Base-by-base conservation (phyloP, 352 stramenopile species). In the Peronospora belbahrii region DNA sequence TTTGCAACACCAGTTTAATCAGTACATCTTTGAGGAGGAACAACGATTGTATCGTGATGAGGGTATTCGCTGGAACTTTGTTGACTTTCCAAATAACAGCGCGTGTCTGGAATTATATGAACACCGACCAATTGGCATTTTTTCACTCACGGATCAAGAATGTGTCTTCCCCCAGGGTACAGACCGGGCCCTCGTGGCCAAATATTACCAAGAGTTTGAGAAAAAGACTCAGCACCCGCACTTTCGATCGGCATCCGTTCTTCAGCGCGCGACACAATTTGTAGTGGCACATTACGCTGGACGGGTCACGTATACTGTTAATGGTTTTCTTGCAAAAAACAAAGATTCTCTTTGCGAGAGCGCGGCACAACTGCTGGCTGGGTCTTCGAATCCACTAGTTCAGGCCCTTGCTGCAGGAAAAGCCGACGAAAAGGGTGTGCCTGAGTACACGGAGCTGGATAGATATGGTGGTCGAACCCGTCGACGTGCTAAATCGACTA, bases 21-120 rank as follows among this genome's bases (percentile, higher is more conserved):
- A 79, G 62, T 90, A 91, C 52, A 85, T 97, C 23, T 97, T 98
- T 37, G 94, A 95, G 36, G 63, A 94, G 6, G 82, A 95, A 55
- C 80, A 95, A 51, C 58, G 68, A 19, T 45, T 91, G 37, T 88
- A 94, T 56, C 52, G 63, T 9, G 62, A 77, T 5, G 85, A 96
- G 40, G 75, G 65, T 6, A 93, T 96, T 34, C 49, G 52, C 23
- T 89, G 74, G 67, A 62, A 50, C 18, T 81, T 86, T 19, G 74
- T 93, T 19, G 76, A 85, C 28, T 92, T 88, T 35, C 78, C 80
- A 1, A 80, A 89, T 57, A 95, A 95, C 60, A 45, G 55, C 1
- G 61, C 63, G 25, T 94, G 82, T 25, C 65, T 95, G 8, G 72
- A 86, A 42, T 51, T 95, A 10, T 89, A 92, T 52, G 82, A 95